Evolutionary conservation across 306 rosid species (phyloP).

Genomic region (Vicia villosa): DNA sequence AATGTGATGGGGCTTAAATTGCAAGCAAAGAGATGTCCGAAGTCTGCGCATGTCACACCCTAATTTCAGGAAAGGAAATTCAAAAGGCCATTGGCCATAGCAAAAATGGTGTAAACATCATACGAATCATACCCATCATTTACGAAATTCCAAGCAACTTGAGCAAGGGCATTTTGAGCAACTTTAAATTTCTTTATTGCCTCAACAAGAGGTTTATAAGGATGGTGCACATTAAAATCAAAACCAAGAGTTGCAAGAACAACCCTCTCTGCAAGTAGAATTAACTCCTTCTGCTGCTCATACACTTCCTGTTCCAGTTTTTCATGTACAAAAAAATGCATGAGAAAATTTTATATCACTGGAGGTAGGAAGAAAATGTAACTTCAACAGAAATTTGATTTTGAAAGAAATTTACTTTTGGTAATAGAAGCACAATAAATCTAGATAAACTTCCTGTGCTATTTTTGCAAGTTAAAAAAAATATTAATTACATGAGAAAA

Average conservation of each 20-base stretch:
- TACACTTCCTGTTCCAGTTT: conserved; percentile 78
- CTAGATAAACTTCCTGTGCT: conserved; percentile 71
- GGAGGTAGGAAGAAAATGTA: background rate
- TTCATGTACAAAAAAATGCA: conserved; percentile 14
- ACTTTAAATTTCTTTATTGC: conserved; percentile 98
- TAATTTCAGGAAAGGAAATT: conserved; percentile 55
- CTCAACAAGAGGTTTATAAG: conserved; percentile 98
- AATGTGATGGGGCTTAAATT: conserved; percentile 96
- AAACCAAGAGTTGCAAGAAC: conserved; percentile 97
- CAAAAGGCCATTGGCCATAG: conserved; percentile 52
- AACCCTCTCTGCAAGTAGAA: conserved; percentile 88
- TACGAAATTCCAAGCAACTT: conserved; percentile 99
- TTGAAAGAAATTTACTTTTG: background rate
- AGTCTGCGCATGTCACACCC: conserved; percentile 90
- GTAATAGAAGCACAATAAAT: background rate
- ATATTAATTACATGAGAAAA: conserved; percentile 21
- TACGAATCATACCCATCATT: conserved; percentile 78
- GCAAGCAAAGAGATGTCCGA: conserved; percentile 98
- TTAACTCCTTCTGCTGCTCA: conserved; percentile 92
- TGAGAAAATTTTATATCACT: conserved; percentile 25
- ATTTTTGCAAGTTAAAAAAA: conserved; percentile 29
- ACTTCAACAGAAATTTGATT: background rate
- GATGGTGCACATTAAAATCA: conserved; percentile 92
- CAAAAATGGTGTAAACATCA: conserved; percentile 46
- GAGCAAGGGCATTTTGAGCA: conserved; percentile 98